Percentiles rank a stretch among this genome's conserved stretches.
Evolutionary conservation across 2,329 filamentous ascomycete species (phyloP).

Genomic region (Calcarisporium arbuscula): DNA sequence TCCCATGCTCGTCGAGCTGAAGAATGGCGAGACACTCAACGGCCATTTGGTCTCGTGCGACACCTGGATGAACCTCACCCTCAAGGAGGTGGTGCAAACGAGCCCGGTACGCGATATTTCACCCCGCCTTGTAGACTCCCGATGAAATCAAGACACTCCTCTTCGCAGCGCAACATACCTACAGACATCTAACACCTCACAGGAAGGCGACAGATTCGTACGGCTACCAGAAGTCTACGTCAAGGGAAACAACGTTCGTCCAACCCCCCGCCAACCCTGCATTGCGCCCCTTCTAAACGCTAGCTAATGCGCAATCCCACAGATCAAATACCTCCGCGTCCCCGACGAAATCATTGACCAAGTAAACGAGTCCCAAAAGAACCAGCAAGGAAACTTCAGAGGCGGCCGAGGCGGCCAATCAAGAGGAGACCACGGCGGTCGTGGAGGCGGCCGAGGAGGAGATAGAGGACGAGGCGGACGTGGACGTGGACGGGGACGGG

Average conservation of each 20-base stretch:
- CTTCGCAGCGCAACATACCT: too few species aligned
- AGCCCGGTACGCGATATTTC: conserved; percentile 55
- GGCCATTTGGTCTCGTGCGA: conserved; percentile 95
- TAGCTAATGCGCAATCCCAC: too few species aligned
- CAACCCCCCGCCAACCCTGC: background rate
- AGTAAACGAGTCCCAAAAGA: conserved; percentile 86
- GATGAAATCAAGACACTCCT: too few species aligned
- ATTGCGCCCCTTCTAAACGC: too few species aligned
- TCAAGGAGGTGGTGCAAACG: conserved; percentile 96
- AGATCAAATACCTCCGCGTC: conserved; percentile 98
- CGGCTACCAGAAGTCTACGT: conserved; percentile 91
- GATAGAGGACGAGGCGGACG: conserved; percentile 29
- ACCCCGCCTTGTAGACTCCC: too few species aligned
- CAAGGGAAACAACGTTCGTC: conserved; percentile 87
- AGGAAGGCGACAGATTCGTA: conserved; percentile 92
- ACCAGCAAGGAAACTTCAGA: conserved; percentile 55
- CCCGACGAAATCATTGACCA: conserved; percentile 95
- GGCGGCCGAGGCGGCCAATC: conserved; percentile 56
- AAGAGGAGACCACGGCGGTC: conserved; percentile 52
- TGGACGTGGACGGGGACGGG: conserved; percentile 28
- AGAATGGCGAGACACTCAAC: conserved; percentile 96
- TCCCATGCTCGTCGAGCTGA: conserved; percentile 95
- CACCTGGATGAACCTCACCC: conserved; percentile 98
- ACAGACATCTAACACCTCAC: too few species aligned
- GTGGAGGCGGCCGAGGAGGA: conserved; percentile 40